Conservation (phyloP, 164 flowering plant species). For the Tetrastigma voinierianum region DNA sequence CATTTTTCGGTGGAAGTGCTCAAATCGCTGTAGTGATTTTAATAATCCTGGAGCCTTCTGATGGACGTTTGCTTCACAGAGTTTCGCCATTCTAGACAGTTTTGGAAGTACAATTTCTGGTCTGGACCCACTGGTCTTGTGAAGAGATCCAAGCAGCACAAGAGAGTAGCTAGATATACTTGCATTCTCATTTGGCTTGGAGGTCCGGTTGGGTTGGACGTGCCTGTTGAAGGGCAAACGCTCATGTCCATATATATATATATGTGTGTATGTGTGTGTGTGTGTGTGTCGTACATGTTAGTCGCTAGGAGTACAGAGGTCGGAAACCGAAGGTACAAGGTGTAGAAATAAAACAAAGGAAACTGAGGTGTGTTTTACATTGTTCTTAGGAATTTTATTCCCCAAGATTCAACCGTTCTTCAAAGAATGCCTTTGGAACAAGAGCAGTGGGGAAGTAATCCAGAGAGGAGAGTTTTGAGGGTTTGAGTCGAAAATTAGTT, state of each 20-base stretch:
- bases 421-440: too few relatives aligned
- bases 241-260: conserved; percentile 37
- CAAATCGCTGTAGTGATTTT: conserved; percentile 66
- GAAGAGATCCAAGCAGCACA: conserved; percentile 65
- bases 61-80: conserved; percentile 71
- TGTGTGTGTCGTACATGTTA: too few relatives aligned
- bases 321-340: too few relatives aligned
- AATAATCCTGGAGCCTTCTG: conserved; percentile 51
- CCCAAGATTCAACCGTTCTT: too few relatives aligned
- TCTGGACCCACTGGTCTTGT: conserved; percentile 73
- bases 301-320: too few relatives aligned
- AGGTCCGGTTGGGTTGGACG: conserved; percentile 22
- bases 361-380: too few relatives aligned
- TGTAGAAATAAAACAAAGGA: too few relatives aligned
- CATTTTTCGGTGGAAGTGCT: conserved; percentile 43
- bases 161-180: conserved; percentile 55
- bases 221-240: conserved; percentile 11
- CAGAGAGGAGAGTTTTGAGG: too few relatives aligned
- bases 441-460: too few relatives aligned
- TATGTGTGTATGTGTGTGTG: too few relatives aligned
- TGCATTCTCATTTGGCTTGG: conserved; percentile 23
- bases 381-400: too few relatives aligned
- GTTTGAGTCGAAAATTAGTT: too few relatives aligned
- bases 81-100: conserved; percentile 48
- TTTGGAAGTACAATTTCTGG: conserved; percentile 62